Conservation (phyloP, 2,329 filamentous ascomycete genomes). For the Stagonosporopsis vannaccii region DNA sequence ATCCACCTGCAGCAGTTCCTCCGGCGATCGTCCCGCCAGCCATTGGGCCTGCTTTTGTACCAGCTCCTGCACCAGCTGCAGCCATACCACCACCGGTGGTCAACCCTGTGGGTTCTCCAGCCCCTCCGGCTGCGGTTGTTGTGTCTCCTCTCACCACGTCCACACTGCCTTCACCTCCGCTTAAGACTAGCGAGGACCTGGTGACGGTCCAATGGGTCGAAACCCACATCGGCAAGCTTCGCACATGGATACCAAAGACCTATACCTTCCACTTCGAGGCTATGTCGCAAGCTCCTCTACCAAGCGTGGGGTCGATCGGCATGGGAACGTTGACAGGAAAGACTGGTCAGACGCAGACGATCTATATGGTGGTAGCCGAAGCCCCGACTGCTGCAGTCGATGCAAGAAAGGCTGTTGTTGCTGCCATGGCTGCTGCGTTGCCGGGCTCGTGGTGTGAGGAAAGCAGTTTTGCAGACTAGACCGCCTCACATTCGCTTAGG, state of each 20-base stretch:
- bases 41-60: background rate
- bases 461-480: background rate
- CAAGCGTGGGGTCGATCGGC: constrained; percentile 42
- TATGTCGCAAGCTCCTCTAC: constrained; percentile 29
- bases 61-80: constrained; percentile 9
- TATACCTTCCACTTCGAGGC: constrained; percentile 37
- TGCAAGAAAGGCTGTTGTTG: constrained; percentile 28
- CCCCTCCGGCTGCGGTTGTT: constrained; percentile 1
- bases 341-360: constrained; percentile 37
- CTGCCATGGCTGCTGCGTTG: constrained; percentile 35
- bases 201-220: constrained; percentile 46
- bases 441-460: constrained; percentile 26
- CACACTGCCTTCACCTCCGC: background rate
- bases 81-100: background rate
- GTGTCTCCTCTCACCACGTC: constrained; percentile 5
- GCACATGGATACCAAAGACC: constrained; percentile 44
- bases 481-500: background rate
- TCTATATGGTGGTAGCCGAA: constrained; percentile 28
- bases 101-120: constrained; percentile 12
- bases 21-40: background rate
- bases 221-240: constrained; percentile 35
- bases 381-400: constrained; percentile 26
- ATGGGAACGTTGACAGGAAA: constrained; percentile 46
- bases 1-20: constrained; percentile 5
- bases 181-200: constrained; percentile 22